phyloP scores from a whole-genome alignment of 176 grass and related monocot species.

The Stipa capillata region DNA sequence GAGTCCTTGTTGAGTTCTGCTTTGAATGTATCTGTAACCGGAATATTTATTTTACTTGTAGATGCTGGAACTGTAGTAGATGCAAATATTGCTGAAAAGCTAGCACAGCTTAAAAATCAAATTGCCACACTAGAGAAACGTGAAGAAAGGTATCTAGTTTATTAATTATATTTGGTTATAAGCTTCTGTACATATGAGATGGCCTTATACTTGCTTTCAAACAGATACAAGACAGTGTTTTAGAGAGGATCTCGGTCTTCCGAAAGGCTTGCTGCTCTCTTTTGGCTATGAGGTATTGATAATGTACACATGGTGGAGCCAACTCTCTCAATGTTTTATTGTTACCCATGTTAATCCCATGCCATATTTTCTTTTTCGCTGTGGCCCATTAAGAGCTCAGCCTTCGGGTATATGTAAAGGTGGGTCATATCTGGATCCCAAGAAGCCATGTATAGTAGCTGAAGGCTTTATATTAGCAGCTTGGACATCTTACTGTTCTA shows the following conservation, averaged over 20 bases:
- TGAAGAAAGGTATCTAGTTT: constrained; percentile 73
- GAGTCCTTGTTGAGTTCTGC: background rate
- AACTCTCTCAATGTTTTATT: background rate
- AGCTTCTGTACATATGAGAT: background rate
- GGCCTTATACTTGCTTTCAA: constrained; percentile 26
- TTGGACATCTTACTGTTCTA: background rate
- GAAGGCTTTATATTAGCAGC: background rate
- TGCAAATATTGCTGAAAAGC: constrained; percentile 76
- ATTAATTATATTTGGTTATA: background rate
- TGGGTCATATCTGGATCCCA: background rate
- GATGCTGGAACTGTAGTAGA: constrained; percentile 57
- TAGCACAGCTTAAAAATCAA: constrained; percentile 90
- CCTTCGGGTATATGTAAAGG: background rate
- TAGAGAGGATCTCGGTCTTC: constrained; percentile 92
- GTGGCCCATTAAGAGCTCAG: background rate
- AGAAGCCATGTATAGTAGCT: background rate
- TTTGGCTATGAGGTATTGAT: constrained; percentile 83
- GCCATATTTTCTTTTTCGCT: background rate
- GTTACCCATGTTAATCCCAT: background rate
- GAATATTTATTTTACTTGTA: constrained; percentile 25
- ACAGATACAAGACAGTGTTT: constrained; percentile 95
- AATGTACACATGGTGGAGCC: background rate
- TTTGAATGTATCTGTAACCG: background rate
- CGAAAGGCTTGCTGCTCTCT: constrained; percentile 90
- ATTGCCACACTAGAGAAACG: constrained; percentile 94